Conservation (phyloP, 768 basidiomycete genomes). For the Pleurotus djamor region DNA sequence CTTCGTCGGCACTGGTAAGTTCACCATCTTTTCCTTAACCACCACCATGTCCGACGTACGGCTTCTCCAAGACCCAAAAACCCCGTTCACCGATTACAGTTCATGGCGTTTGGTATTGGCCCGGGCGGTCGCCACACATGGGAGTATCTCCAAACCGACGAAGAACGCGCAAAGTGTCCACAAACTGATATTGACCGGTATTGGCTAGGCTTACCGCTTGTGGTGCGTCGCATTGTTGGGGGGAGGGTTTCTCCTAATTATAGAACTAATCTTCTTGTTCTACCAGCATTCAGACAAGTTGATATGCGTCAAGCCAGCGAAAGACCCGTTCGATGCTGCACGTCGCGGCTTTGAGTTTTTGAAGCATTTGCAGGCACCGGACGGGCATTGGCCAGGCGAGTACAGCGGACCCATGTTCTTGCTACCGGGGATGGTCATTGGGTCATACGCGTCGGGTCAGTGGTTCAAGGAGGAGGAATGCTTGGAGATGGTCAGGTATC, state of each 20-base stretch:
- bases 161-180: slow-evolving; percentile 57
- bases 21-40: background rate
- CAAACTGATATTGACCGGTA: slow-evolving; percentile 84
- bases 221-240: slow-evolving; percentile 1
- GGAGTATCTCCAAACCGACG: slow-evolving; percentile 73
- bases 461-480: slow-evolving; percentile 77
- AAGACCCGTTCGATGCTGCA: slow-evolving; percentile 74
- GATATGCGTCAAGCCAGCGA: slow-evolving; percentile 42
- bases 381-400: slow-evolving; percentile 95
- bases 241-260: background rate
- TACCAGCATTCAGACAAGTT: slow-evolving; percentile 60
- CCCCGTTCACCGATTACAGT: slow-evolving; percentile 75
- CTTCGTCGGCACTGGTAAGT: no score
- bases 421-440: slow-evolving; percentile 88
- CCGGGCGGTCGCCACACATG: slow-evolving; percentile 85
- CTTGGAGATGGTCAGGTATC: slow-evolving; percentile 88
- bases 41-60: background rate
- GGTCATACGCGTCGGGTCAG: slow-evolving; percentile 88
- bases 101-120: slow-evolving; percentile 74
- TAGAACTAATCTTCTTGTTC: slow-evolving; percentile 1
- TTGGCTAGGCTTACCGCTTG: slow-evolving; percentile 83
- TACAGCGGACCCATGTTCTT: slow-evolving; percentile 93
- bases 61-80: background rate
- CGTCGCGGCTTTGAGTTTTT: slow-evolving; percentile 88
- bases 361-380: slow-evolving; percentile 83